phyloP scores from a whole-genome alignment of 2,329 filamentous ascomycete genomes.

The Ceratocystis ficicola region DNA sequence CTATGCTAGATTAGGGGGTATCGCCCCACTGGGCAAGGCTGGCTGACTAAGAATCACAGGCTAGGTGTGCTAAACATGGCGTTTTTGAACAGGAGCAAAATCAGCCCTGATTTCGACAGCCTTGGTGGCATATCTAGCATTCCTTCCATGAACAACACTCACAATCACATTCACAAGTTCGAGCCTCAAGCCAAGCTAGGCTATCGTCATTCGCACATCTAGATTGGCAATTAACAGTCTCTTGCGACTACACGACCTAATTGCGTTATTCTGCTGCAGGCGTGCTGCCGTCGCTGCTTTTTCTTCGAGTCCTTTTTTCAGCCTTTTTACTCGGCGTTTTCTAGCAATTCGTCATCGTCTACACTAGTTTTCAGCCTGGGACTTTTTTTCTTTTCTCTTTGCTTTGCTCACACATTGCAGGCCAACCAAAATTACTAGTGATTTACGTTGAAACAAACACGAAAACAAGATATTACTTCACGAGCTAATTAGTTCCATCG shows the following conservation, averaged over 20 bases:
- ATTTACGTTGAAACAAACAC: not conserved
- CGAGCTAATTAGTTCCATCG: not conserved
- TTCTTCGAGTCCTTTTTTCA: not conserved
- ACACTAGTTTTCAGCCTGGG: not conserved
- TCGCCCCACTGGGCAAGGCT: not conserved
- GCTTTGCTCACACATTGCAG: not conserved
- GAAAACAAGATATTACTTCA: not conserved
- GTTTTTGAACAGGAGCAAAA: not conserved
- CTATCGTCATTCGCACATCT: not conserved
- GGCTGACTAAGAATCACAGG: slow-evolving; percentile 17
- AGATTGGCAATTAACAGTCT: not conserved
- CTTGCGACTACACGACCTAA: not conserved
- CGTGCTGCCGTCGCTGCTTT: not conserved
- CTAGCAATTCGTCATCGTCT: not conserved
- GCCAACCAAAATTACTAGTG: not conserved
- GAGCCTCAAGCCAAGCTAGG: not conserved
- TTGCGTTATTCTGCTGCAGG: not conserved
- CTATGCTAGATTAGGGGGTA: not conserved
- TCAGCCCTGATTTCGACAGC: slow-evolving; percentile 20
- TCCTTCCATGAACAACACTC: slow-evolving; percentile 20
- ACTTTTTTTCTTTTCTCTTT: not conserved
- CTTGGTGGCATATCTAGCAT: slow-evolving; percentile 14
- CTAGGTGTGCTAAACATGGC: not conserved
- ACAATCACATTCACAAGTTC: not conserved
- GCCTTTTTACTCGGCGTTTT: slow-evolving; percentile 1